These are phyloP conservation scores for Mucor plumbeus DNA, from an alignment of 371 early-diverging fungal species.

Conservation along the genomic window DNA sequence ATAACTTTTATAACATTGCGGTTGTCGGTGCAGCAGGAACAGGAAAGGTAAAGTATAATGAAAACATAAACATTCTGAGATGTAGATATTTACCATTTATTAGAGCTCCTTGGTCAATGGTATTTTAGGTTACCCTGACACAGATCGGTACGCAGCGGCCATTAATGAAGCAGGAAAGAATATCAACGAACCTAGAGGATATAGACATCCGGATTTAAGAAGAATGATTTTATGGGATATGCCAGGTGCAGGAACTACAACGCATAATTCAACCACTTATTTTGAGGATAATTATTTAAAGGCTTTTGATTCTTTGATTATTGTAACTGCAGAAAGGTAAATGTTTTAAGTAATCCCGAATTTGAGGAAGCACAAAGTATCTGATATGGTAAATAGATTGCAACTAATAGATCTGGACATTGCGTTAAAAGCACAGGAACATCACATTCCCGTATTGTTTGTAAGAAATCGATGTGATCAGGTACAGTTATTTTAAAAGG, in stretches of 20 bases:
- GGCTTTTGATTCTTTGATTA: slow-evolving; percentile 54
- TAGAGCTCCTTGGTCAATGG: slow-evolving; percentile 56
- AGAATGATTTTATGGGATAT: slow-evolving; percentile 55
- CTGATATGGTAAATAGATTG: slow-evolving; percentile 29
- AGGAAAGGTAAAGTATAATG: slow-evolving; percentile 42
- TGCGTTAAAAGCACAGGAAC: slow-evolving; percentile 44
- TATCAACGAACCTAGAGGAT: slow-evolving; percentile 39
- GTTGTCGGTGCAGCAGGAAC: slow-evolving; percentile 53
- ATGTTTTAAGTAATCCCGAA: background rate
- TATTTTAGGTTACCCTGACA: slow-evolving; percentile 48
- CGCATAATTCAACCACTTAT: slow-evolving; percentile 39
- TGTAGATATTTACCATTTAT: background rate
- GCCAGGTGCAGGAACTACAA: slow-evolving; percentile 49
- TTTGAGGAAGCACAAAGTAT: background rate
- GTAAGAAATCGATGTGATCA: slow-evolving; percentile 53
- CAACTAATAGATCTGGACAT: slow-evolving; percentile 42
- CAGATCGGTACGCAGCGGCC: slow-evolving; percentile 39
- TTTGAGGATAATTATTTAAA: slow-evolving; percentile 52
- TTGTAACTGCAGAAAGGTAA: slow-evolving; percentile 55
- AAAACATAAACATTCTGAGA: background rate
- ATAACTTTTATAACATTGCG: slow-evolving; percentile 53
- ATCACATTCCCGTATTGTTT: slow-evolving; percentile 46
- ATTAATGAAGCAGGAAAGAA: slow-evolving; percentile 32
- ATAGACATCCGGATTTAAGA: slow-evolving; percentile 48
- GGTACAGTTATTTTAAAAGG: slow-evolving; percentile 21